Evolutionary conservation across 805 yeast species (phyloP).

Genomic region (Zygosaccharomyces siamensis): DNA sequence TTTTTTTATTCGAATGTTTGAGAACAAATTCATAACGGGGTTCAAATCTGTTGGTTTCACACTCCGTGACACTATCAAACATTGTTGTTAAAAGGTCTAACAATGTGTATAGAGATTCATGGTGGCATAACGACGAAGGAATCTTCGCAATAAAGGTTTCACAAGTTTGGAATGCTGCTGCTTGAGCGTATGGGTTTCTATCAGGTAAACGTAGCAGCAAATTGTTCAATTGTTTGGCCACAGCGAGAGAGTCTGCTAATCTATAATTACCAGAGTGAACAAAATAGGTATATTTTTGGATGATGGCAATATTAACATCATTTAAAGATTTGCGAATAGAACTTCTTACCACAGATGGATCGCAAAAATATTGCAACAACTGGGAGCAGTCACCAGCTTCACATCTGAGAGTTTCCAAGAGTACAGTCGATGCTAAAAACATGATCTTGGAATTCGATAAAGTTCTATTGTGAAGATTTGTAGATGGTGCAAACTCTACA

Average conservation of each 20-base stretch:
- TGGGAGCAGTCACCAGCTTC: slow-evolving; percentile 77
- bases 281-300: slow-evolving; percentile 49
- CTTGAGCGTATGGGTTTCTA: slow-evolving; percentile 67
- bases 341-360: slow-evolving; percentile 69
- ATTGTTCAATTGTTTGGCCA: slow-evolving; percentile 64
- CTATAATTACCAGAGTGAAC: slow-evolving; percentile 50
- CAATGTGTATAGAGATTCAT: slow-evolving; percentile 64
- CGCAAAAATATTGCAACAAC: slow-evolving; percentile 74
- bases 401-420: slow-evolving; percentile 75
- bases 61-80: slow-evolving; percentile 76
- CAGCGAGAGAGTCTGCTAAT: slow-evolving; percentile 51
- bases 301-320: slow-evolving; percentile 54
- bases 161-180: slow-evolving; percentile 73
- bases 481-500: slow-evolving; percentile 35
- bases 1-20: slow-evolving; percentile 37
- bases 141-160: slow-evolving; percentile 57
- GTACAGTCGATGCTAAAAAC: slow-evolving; percentile 78
- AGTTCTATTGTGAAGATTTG: slow-evolving; percentile 47
- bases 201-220: slow-evolving; percentile 72
- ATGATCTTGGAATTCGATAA: slow-evolving; percentile 73
- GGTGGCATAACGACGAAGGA: slow-evolving; percentile 78
- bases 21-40: slow-evolving; percentile 67
- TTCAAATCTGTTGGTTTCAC: slow-evolving; percentile 76
- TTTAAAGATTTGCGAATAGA: slow-evolving; percentile 68
- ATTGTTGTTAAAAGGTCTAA: slow-evolving; percentile 75